A percentile compares a stretch with the other conserved stretches of the same genome.
Evolutionary conservation across 176 grass and related monocot genomes (phyloP).

Genomic region (Elaeis guineensis): DNA sequence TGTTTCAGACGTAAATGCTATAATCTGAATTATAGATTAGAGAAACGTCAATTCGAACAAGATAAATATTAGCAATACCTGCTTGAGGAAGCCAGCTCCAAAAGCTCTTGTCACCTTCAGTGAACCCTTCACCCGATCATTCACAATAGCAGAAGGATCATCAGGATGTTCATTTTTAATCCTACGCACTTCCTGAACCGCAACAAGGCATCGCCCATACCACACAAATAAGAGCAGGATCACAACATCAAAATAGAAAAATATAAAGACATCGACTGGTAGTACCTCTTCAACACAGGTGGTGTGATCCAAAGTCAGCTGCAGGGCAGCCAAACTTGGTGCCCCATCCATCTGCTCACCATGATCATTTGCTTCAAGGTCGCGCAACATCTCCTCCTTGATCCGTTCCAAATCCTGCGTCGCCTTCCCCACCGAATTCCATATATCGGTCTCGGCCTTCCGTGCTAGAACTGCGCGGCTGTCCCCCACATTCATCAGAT

Average conservation of each 20-base stretch:
- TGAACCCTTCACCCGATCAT: conserved; percentile 89
- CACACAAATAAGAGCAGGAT: no score
- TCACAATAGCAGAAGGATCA: conserved; percentile 55
- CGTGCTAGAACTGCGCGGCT: conserved; percentile 80
- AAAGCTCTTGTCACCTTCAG: conserved; percentile 95
- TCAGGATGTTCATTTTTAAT: conserved; percentile 84
- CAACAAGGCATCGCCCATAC: no score
- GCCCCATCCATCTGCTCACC: no score
- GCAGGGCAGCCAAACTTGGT: no score
- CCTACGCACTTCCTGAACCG: conserved; percentile 65
- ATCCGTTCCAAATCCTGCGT: no score
- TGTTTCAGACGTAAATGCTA: neutral
- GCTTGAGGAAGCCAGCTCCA: conserved; percentile 89
- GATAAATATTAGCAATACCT: conserved; percentile 29
- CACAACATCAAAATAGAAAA: no score
- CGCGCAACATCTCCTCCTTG: no score
- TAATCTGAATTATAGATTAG: neutral
- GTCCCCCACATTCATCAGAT: conserved; percentile 94
- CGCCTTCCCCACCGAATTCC: conserved; percentile 1
- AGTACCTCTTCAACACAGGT: no score
- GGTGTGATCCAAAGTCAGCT: no score
- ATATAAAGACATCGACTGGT: no score
- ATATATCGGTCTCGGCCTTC: neutral
- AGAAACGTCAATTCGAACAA: neutral
- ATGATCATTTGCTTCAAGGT: no score